Percentiles rank a stretch among this genome's conserved stretches.
Evolutionary conservation across 345 rosid species (phyloP).

Genomic region (Noccaea caerulescens): DNA sequence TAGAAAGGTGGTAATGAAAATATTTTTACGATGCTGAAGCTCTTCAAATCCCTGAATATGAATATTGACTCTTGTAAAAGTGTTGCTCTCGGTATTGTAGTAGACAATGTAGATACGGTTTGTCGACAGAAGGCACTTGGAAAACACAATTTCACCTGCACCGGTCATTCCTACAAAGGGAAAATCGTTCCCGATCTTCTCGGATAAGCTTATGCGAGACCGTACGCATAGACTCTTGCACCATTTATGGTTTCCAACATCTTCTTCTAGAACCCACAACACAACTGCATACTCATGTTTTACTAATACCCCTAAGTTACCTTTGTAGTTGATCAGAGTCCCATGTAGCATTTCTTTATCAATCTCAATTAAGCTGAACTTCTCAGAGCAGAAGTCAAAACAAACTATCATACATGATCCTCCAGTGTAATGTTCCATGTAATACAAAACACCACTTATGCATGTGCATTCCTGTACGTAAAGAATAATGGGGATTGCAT

Average conservation of each 20-base stretch:
- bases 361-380: background rate
- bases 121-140: background rate
- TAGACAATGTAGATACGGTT: background rate
- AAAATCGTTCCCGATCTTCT: rapidly evolving
- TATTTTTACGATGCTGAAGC: background rate
- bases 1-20: background rate
- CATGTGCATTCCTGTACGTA: background rate
- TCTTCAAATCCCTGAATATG: background rate
- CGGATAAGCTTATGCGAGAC: background rate
- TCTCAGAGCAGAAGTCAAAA: too few species aligned
- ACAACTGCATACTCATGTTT: background rate
- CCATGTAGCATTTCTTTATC: background rate
- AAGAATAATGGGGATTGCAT: background rate
- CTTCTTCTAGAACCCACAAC: slow-evolving; percentile 12
- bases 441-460: slow-evolving; percentile 21
- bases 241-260: slow-evolving; percentile 12
- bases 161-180: background rate
- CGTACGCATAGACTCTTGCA: background rate
- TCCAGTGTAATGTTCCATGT: too few species aligned
- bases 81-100: background rate
- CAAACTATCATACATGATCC: too few species aligned
- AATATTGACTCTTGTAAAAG: background rate
- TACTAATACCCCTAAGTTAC: slow-evolving; percentile 1
- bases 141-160: slow-evolving; percentile 3
- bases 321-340: background rate